Evolutionary conservation across 305 asterid species (phyloP).

Genomic region (Plantago coronopus): DNA sequence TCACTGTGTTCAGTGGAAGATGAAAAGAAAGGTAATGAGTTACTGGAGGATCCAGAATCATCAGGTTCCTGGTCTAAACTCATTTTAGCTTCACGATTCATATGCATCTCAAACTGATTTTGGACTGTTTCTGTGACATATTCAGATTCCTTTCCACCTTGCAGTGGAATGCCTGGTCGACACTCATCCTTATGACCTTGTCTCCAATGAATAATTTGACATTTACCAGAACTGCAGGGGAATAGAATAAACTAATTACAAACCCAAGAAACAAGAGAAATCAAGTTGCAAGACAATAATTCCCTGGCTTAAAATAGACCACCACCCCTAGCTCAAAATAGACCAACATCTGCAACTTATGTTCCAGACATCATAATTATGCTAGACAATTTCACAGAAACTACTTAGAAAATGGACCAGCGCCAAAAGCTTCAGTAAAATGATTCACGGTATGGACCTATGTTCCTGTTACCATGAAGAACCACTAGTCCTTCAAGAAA

Average conservation of each 20-base stretch:
- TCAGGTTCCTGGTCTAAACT: slow-evolving; percentile 28
- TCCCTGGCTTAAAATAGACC: not conserved
- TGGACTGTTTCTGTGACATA: slow-evolving; percentile 24
- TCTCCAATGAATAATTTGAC: slow-evolving; percentile 64
- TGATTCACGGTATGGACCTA: too few relatives aligned
- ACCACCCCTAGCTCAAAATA: too few relatives aligned
- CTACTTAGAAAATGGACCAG: too few relatives aligned
- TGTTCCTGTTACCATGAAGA: too few relatives aligned
- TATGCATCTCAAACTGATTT: slow-evolving; percentile 25
- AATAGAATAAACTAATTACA: slow-evolving; percentile 11
- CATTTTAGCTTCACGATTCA: slow-evolving; percentile 28
- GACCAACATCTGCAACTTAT: not conserved
- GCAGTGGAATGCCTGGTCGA: slow-evolving; percentile 29
- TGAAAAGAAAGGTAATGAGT: slow-evolving; percentile 34
- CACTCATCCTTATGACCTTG: slow-evolving; percentile 59
- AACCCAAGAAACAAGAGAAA: slow-evolving; percentile 17
- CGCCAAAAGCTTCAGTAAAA: too few relatives aligned
- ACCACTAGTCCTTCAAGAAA: too few relatives aligned
- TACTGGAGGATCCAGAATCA: slow-evolving; percentile 36
- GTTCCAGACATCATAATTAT: not conserved
- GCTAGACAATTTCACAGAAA: too few relatives aligned
- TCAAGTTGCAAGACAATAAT: not conserved
- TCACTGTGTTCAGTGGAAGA: slow-evolving; percentile 41
- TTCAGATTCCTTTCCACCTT: slow-evolving; percentile 31
- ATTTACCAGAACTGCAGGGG: slow-evolving; percentile 49